Evolutionary conservation across 2,329 filamentous ascomycete genomes (phyloP), one percentile per base, ranked within the genome.

Genomic region (Tolypocladium nubicola): DNA sequence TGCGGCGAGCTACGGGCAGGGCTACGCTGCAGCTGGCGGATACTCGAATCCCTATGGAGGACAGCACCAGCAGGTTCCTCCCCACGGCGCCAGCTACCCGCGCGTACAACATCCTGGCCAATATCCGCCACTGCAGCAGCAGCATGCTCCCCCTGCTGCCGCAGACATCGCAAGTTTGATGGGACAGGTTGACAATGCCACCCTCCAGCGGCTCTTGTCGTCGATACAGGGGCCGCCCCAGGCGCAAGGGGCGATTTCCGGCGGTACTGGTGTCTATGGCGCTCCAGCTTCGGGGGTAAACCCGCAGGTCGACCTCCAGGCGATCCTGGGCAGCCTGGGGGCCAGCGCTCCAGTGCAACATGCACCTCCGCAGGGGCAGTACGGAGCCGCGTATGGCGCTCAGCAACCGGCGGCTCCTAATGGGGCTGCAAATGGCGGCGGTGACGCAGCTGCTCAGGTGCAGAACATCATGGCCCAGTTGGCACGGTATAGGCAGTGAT

Each of bases 401-500:
- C 67, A 69, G 52, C 65, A 61, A 35, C 58, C 64, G 23, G 59
- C 62, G 54, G 61, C 66, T 26, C 60, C 66, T 54, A 65, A 66
- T n/a, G 62, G 69, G 35, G 61, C 63, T 54, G 59, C 62, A 55
- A 65, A 63, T 33, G 59, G 62, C 26, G 61, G 67, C 56, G 66
- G 67, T 14, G 71, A 73, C 56, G 70, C 75, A 14, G 74, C 76
- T 10, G 75, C 84, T 14, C 77, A 84, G 56, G 78, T 90, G 63
- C 82, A 87, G 67, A 87, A 88, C 64, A 89, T 91, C 55, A 87
- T 91, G 81, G 85, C 86, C 16, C 84, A 89, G 64, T 73, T 90
- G 59, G 82, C 85, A 52, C 83, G 81, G 63, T 87, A 83, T 65
- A 78, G 84, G 61, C 80, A 85, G 66, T 83, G 52, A 63, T 43